Base-by-base conservation (phyloP, 108 stramenopile genomes). In the Cyclotella kingstonii region DNA sequence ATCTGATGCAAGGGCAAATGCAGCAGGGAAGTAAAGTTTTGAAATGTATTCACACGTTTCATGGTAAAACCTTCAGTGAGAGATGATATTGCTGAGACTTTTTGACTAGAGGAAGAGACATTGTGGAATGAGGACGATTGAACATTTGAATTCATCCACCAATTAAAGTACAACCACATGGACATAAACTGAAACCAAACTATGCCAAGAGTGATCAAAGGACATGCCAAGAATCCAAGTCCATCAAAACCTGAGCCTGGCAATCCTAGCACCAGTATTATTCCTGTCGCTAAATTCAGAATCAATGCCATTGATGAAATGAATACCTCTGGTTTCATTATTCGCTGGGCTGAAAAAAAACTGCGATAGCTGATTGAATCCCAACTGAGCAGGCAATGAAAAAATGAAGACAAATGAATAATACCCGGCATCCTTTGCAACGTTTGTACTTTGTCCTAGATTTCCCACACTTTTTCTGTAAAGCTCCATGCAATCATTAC, bases 181-280 rank as follows among this genome's bases (percentile, higher is more conserved):
- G 87, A 14, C 4, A 60, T 39, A 35, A 84, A 49, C 52, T 85
- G 82, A 22, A 78, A 48, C 57, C 83, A 89, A 26, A 82, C 84
- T 25, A 84, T 75, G 17, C 23, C 18, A 6, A 85, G 60, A 12
- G 91, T 93, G 9, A 93, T 86, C 54, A 77, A 57, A 12, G 91
- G 91, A 60, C 88, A 93, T 10, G 88, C 84, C 15, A n/a, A 25
- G 63, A 93, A 93, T 10, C 87, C 85, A 33, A 52, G 84, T 3
- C 91, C 91, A 27, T 56, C 60, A 55, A 79, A 93, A n/a, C 52
- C 63, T 14, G 70, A 63, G 38, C 89, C 57, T 0, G 82, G 82
- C 64, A 85, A 65, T n/a, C 91, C 91, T 39, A 93, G 49, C 5
- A 93, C 91, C 60, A 93, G 77, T 14, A 78, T 53, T 46, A 89